These are phyloP conservation scores for Capsella rubella DNA, from an alignment of 441 rosid genomes.

Conservation along the genomic window DNA sequence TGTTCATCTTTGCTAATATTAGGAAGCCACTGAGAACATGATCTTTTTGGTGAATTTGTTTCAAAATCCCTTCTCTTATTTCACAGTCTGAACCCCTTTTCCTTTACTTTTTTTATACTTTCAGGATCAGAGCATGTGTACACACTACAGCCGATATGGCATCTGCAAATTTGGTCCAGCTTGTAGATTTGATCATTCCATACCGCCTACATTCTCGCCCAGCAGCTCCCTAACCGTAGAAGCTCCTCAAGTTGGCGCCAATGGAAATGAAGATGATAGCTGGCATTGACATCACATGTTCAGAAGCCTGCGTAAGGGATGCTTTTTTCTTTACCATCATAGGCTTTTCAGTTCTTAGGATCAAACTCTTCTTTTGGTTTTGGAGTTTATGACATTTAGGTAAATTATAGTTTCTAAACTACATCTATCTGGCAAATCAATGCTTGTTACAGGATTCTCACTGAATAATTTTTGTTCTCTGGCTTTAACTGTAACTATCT, in stretches of 20 bases:
- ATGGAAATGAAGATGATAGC: constrained; percentile 35
- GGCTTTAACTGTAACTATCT: constrained; percentile 40
- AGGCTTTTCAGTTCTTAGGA: constrained; percentile 40
- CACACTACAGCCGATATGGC: constrained; percentile 88
- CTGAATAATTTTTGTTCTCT: constrained; percentile 26
- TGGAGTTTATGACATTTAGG: constrained; percentile 37
- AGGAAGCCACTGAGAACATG: constrained; percentile 21
- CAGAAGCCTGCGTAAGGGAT: constrained; percentile 35
- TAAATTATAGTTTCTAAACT: constrained; percentile 38
- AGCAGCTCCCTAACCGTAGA: constrained; percentile 40
- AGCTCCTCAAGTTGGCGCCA: constrained; percentile 36
- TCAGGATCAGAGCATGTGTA: constrained; percentile 82
- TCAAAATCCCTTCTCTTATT: neutral
- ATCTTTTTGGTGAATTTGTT: constrained; percentile 20
- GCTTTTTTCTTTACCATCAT: constrained; percentile 26
- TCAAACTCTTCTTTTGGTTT: constrained; percentile 36
- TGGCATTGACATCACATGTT: constrained; percentile 42
- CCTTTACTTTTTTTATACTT: constrained; percentile 3
- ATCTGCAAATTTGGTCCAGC: constrained; percentile 96
- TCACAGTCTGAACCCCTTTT: constrained; percentile 17
- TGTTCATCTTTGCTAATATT: constrained; percentile 15
- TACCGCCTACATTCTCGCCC: constrained; percentile 43
- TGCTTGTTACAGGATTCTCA: constrained; percentile 33
- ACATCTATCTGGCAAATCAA: constrained; percentile 35
- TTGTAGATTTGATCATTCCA: constrained; percentile 90